A percentile compares a stretch with the other conserved stretches of the same genome.
Conservation (phyloP, 2,329 filamentous ascomycete species). For the Ceratocystis smalleyi region DNA sequence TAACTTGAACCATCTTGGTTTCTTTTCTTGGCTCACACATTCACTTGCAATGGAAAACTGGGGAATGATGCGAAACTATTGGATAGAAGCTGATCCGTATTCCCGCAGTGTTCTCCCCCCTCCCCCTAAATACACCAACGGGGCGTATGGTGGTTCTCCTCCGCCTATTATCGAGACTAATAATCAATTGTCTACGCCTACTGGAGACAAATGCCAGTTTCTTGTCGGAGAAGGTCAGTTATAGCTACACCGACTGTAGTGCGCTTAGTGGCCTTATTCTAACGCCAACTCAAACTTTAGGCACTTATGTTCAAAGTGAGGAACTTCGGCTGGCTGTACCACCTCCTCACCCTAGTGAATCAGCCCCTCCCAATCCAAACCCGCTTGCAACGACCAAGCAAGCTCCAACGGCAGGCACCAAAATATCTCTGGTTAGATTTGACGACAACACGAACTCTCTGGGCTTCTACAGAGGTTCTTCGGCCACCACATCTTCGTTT, state of each 20-base stretch:
- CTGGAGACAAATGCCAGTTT: slow-evolving; percentile 72
- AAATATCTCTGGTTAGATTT: slow-evolving; percentile 60
- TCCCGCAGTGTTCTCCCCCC: slow-evolving; percentile 61
- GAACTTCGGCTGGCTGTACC: slow-evolving; percentile 85
- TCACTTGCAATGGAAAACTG: slow-evolving; percentile 12
- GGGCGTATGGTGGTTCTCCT: slow-evolving; percentile 45
- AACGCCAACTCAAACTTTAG: slow-evolving; percentile 30
- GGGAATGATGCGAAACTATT: slow-evolving; percentile 14
- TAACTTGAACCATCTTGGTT: not conserved
- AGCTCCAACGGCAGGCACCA: slow-evolving; percentile 73
- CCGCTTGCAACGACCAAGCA: slow-evolving; percentile 73
- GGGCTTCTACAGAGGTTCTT: slow-evolving; percentile 39
- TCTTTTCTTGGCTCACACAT: not conserved
- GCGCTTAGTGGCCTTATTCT: not conserved
- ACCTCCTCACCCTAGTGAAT: slow-evolving; percentile 87
- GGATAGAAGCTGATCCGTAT: slow-evolving; percentile 12
- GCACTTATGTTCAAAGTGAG: slow-evolving; percentile 80
- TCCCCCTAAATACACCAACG: slow-evolving; percentile 66
- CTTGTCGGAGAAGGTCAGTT: slow-evolving; percentile 74
- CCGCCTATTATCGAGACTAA: slow-evolving; percentile 81
- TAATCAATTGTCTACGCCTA: slow-evolving; percentile 68
- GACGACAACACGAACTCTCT: slow-evolving; percentile 43
- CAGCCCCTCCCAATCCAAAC: slow-evolving; percentile 73
- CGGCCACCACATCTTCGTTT: slow-evolving; percentile 34
- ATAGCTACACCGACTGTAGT: not conserved